Evolutionary conservation across 2,329 filamentous ascomycete species (phyloP).

Genomic region (Tolypocladium inflatum): DNA sequence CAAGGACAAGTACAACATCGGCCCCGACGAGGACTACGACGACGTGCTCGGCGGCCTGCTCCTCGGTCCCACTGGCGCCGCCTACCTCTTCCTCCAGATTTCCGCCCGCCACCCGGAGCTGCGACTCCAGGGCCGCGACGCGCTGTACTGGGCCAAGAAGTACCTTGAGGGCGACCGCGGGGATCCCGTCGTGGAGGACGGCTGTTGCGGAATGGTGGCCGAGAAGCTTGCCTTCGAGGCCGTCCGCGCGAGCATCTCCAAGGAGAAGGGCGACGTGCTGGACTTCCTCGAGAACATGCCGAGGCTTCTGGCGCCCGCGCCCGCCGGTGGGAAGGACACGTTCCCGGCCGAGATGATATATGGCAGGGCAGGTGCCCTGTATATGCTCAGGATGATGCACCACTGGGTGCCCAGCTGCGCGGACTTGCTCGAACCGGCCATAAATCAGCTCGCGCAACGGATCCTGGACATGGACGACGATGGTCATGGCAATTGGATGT

Average conservation of each 20-base stretch:
- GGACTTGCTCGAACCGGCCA: conserved; percentile 39
- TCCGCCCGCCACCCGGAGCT: conserved; percentile 33
- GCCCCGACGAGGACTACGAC: conserved; percentile 4
- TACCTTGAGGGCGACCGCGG: conserved; percentile 34
- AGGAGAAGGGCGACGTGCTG: conserved; percentile 25
- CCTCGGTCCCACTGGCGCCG: conserved; percentile 44
- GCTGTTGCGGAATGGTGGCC: conserved; percentile 38
- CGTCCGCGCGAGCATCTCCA: conserved; percentile 31
- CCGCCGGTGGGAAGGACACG: conserved; percentile 21
- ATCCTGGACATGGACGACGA: conserved; percentile 43
- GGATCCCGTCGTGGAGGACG: conserved; percentile 24
- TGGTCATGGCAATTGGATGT: conserved; percentile 45
- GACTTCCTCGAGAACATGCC: conserved; percentile 30
- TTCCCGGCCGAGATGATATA: conserved; percentile 53
- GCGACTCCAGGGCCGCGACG: conserved; percentile 28
- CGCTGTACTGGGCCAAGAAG: conserved; percentile 34
- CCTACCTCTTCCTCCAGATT: conserved; percentile 43
- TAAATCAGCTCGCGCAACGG: conserved; percentile 46
- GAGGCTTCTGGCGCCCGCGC: conserved; percentile 15
- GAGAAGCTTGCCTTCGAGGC: conserved; percentile 39
- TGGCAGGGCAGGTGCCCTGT: conserved; percentile 59
- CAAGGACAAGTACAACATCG: conserved; percentile 17
- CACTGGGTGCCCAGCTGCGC: conserved; percentile 42
- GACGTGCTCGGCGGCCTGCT: conserved; percentile 36
- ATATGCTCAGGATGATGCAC: conserved; percentile 55